These are phyloP conservation scores for Trametes meyenii DNA, from an alignment of 768 basidiomycete genomes.

Conservation along the genomic window DNA sequence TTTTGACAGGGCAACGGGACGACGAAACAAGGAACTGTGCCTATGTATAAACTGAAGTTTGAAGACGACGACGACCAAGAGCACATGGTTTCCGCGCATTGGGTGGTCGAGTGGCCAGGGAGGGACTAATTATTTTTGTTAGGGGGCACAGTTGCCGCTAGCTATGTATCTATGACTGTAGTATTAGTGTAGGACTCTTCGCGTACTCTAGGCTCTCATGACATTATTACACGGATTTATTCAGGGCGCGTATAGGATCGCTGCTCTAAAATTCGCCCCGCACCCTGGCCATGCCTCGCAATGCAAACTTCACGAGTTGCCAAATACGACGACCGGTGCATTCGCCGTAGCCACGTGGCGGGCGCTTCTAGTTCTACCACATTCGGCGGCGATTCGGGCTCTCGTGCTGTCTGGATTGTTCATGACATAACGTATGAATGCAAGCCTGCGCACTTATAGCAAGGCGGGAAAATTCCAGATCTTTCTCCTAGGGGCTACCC, in stretches of 20 bases:
- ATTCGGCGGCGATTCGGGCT: constrained; percentile 5
- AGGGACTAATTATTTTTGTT: constrained; percentile 11
- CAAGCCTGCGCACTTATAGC: constrained; percentile 1
- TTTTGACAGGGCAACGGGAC: constrained; percentile 21
- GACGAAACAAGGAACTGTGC: constrained; percentile 34
- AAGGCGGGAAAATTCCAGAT: constrained; percentile 6
- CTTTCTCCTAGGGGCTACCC: not conserved
- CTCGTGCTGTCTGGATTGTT: constrained; percentile 13
- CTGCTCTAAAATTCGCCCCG: too few relatives aligned
- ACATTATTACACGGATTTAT: not conserved
- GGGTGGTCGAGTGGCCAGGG: constrained; percentile 85
- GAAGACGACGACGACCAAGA: constrained; percentile 89
- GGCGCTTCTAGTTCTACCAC: constrained; percentile 5
- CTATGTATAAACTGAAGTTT: constrained; percentile 79
- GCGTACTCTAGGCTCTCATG: not conserved
- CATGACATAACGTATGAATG: constrained; percentile 12
- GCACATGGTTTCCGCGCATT: constrained; percentile 72
- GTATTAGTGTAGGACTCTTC: constrained; percentile 9
- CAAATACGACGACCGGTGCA: not conserved
- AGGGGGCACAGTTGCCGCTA: not conserved
- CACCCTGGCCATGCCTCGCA: too few relatives aligned
- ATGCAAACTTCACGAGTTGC: not conserved
- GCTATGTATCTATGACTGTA: constrained; percentile 15
- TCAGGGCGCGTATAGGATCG: not conserved
- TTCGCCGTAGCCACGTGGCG: constrained; percentile 1